Conservation (phyloP, 164 flowering plant genomes). For the Kingdonia uniflora region DNA sequence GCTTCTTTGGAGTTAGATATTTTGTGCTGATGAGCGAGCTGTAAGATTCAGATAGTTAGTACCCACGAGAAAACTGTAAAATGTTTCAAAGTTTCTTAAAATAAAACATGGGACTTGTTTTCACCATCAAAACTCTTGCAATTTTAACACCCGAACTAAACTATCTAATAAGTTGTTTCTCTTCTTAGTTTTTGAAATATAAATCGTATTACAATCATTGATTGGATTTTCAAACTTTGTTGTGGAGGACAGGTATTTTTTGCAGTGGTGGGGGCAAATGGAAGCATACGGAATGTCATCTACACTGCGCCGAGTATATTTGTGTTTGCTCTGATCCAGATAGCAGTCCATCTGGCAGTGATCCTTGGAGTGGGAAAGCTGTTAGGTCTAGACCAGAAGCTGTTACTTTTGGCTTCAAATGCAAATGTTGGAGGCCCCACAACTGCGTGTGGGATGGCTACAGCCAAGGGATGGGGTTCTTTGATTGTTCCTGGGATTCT, state of each 20-base stretch:
- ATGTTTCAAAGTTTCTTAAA: too few relatives aligned
- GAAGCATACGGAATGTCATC: conserved; percentile 72
- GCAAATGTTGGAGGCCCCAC: conserved; percentile 96
- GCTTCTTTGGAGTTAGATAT: too few relatives aligned
- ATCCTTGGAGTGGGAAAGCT: conserved; percentile 74
- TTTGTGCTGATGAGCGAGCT: too few relatives aligned
- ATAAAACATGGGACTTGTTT: too few relatives aligned
- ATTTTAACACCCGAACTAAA: too few relatives aligned
- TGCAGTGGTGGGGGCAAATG: conserved; percentile 78
- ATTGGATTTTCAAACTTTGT: conserved; percentile 1
- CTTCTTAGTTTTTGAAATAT: background rate
- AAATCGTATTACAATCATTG: background rate
- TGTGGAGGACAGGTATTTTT: conserved; percentile 58
- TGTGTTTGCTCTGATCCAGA: conserved; percentile 68
- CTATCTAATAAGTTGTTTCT: too few relatives aligned
- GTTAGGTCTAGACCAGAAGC: conserved; percentile 44
- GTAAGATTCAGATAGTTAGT: too few relatives aligned
- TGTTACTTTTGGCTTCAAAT: conserved; percentile 77
- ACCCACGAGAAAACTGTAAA: too few relatives aligned
- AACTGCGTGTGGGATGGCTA: conserved; percentile 95
- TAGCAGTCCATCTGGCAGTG: conserved; percentile 59
- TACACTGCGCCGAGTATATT: conserved; percentile 76
- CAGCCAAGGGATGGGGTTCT: conserved; percentile 82
- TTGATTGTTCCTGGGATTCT: conserved; percentile 77
- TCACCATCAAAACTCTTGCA: too few relatives aligned